Evolutionary conservation across 768 basidiomycete species (phyloP), one percentile per base, ranked within the genome.

Genomic region (Amanita exitialis): DNA sequence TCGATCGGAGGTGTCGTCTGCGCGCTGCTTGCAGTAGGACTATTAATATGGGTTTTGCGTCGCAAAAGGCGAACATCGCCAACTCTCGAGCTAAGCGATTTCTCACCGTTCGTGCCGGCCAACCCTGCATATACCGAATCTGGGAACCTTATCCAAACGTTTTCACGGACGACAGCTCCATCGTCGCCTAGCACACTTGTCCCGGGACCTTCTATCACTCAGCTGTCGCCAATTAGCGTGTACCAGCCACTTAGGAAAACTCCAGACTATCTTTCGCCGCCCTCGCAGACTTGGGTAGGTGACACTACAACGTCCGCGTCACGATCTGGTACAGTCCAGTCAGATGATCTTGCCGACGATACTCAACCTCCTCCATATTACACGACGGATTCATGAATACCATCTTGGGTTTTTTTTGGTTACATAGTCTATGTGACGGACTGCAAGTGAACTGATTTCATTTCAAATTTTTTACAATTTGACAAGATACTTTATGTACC

Each of bases 401-500:
- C 6, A 27, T 27, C 25, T 13, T 12, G 35, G 5, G 15, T 37
- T 38, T 16, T 0, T 16, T 13, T 16, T 37, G 16, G 36, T 5
- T n/a, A 16, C 8, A 2, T 16, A n/a, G n/a, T 15, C 16, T 16
- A 3, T 2, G 16, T 7, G 5, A 4, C 7, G 3, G n/a, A 39
- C 16, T 9, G 9, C 20, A 20, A 39, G 6, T 15, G n/a, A n/a
- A 16, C 20, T 38, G 1, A 9, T 39, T 16, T 43, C 20, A 25
- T 43, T 43, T 30, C 30, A 27, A 30, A 10, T 30, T 30, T 30
- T 43, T 43, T 43, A 43, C 45, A 47, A 32, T 47, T n/a, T 47
- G 46, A 35, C 25, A 47, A 37, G 46, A 47, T 47, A 47, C 36
- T 47, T 47, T 47, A 47, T 47, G 46, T 47, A 47, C 46, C 46